Base-by-base conservation (phyloP, 2,329 filamentous ascomycete genomes). In the Paradendryphiella salina region DNA sequence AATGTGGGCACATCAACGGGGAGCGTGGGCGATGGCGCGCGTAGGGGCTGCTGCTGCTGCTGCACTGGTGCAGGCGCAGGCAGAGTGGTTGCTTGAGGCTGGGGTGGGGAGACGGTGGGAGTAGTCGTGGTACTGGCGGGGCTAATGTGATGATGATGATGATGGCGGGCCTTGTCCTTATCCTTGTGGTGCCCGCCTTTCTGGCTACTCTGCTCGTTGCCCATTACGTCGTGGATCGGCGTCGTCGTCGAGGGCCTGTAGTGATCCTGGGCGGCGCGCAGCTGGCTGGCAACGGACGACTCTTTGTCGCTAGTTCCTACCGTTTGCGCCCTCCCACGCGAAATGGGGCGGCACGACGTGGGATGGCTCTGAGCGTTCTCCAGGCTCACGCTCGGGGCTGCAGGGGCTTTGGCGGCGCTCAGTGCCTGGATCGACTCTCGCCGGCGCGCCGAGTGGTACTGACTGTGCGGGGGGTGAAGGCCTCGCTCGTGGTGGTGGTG, bases 341-440 rank as follows among this genome's bases (percentile, higher is more conserved):
- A 67, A 52, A 57, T 58, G 23, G 65, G 56, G 48, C 63, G 65
- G 37, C 49, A 39, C 50, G 58, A 60, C 50, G 59, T 60, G 41
- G 64, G 63, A 50, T 67, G 58, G 52, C 67, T 58, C 57, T 69
- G 66, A 37, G 68, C 71, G 58, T 66, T 69, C 50, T 72, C 70
- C 46, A 75, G 64, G 52, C 61, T 70, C 36, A 72, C 71, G 7
- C 67, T 70, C 44, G 73, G 72, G 44, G 71, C 72, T 9, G 72
- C 66, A 36, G 65, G 70, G 21, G 70, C 67, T 58, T 74, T 73
- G 44, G 64, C 67, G 36, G 63, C 61, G 54, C 64, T 66, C 39
- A 75, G 63, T 15, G 71, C 70, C 60, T 73, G 74, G 54, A 76
- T 74, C 38, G 67, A 72, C 60, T 74, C 73, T 41, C 74, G 65